Conservation (phyloP, 768 basidiomycete genomes). For the Pleurotus cornucopiae region DNA sequence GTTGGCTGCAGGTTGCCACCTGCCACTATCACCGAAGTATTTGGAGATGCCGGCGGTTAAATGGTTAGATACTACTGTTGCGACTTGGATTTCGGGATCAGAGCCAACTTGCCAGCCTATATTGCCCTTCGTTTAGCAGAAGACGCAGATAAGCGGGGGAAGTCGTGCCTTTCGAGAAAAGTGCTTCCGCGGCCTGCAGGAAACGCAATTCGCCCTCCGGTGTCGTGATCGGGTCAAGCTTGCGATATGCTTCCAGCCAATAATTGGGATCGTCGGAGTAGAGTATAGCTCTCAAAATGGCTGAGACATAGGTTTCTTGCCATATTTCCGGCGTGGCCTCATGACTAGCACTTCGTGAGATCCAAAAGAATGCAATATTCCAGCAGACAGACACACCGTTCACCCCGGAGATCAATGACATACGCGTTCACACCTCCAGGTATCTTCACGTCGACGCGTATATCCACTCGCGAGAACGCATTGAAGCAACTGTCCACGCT, state of each 20-base stretch:
- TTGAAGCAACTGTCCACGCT: slow-evolving; percentile 79
- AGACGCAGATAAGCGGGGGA: neutral
- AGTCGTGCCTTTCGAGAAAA: slow-evolving; percentile 77
- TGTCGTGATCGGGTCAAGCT: slow-evolving; percentile 89
- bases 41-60: slow-evolving; percentile 93
- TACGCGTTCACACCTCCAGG: slow-evolving; percentile 96
- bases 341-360: slow-evolving; percentile 47
- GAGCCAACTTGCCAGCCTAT: slow-evolving; percentile 95
- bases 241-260: slow-evolving; percentile 88
- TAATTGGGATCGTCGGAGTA: slow-evolving; percentile 96
- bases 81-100: slow-evolving; percentile 98
- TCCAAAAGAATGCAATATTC: neutral
- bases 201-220: slow-evolving; percentile 88
- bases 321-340: slow-evolving; percentile 90
- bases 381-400: slow-evolving; percentile 55
- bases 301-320: slow-evolving; percentile 97
- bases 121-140: neutral
- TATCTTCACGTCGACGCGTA: slow-evolving; percentile 97
- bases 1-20: slow-evolving; percentile 85
- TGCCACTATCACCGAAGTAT: slow-evolving; percentile 91
- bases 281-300: slow-evolving; percentile 83
- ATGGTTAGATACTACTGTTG: slow-evolving; percentile 94
- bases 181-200: slow-evolving; percentile 81
- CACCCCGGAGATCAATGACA: slow-evolving; percentile 89
- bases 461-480: slow-evolving; percentile 94